phyloP scores from a whole-genome alignment of 2,329 filamentous ascomycete genomes.

The Calonectria pauciramosa region DNA sequence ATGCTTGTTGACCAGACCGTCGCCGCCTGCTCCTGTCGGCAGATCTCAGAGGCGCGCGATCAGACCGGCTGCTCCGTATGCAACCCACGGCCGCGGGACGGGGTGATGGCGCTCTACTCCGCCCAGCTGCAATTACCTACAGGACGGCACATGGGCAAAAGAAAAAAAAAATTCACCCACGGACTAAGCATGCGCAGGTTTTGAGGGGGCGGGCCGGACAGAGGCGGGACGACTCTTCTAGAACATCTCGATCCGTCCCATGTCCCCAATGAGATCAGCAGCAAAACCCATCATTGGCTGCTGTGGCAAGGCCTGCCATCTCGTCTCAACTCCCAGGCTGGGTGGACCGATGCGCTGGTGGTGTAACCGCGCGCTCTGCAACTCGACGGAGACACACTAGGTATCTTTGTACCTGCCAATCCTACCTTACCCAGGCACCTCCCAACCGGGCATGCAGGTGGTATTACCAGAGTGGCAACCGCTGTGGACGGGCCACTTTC shows the following conservation, averaged over 20 bases:
- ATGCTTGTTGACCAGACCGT: neutral
- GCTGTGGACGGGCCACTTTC: slow-evolving; percentile 1
- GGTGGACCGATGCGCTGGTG: slow-evolving; percentile 1
- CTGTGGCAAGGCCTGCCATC: slow-evolving; percentile 2
- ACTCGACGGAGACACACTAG: neutral
- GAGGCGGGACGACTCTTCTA: slow-evolving; percentile 44
- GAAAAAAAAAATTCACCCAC: slow-evolving; percentile 15
- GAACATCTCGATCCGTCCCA: slow-evolving; percentile 41
- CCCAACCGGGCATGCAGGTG: neutral
- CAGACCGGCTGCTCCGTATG: neutral
- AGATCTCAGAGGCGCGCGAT: slow-evolving; percentile 1
- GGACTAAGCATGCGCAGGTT: neutral
- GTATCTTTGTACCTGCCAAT: neutral
- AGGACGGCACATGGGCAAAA: slow-evolving; percentile 6
- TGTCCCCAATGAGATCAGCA: slow-evolving; percentile 31
- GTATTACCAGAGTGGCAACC: slow-evolving; percentile 5
- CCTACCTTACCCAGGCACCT: slow-evolving; percentile 5
- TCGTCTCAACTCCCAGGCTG: neutral
- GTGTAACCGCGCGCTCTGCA: slow-evolving; percentile 5
- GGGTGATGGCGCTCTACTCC: slow-evolving; percentile 1
- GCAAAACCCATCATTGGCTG: slow-evolving; percentile 14
- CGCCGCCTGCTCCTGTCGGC: neutral
- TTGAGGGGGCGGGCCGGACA: slow-evolving; percentile 32
- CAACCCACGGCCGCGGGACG: neutral
- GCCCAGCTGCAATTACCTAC: slow-evolving; percentile 9